Evolutionary conservation across 305 asterid species (phyloP), one percentile per base, ranked within the genome.

Genomic region (Caryopteris hybrid): DNA sequence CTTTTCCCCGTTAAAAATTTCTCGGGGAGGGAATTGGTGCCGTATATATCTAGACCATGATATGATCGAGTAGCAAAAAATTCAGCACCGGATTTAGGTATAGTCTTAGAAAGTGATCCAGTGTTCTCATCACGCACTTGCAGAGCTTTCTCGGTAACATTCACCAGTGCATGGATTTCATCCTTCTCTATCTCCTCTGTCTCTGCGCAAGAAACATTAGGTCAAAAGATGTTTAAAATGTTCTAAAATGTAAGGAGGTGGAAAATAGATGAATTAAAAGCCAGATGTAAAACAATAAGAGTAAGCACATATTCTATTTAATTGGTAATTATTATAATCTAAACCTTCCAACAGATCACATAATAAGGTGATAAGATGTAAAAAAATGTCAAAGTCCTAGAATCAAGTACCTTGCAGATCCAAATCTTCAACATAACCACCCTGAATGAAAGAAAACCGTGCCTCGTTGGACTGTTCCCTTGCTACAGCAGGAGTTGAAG

Each of bases 11-110:
- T 63, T 51, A 84, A 81, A 78, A 81, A 82, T 6, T 84, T 75
- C 70, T 80, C 88, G 0, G 91, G 84, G 0, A 54, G 56, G 47
- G 79, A 57, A 34, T 71, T 73, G 14, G 50, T 60, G 67, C 74
- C 69, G 33, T 80, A 79, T 64, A 88, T 82, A 66, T 92, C 93
- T 22, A 92, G 92, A 56, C 97, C 98, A 3, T 88, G 97, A 75
- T 82, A 88, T 16, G 97, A 81, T 66, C 98, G 86, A 58, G 81
- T 50, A 1, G 91, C 96, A 59, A 92, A 90, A 72, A 54, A 92
- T 74, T 92, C 98, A 7, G 97, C 98, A 47, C 97, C 98, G 2
- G 95, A 79, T 63, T 79, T 88, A 0, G 97, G 88, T 57, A 47
- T 73, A 74, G 79, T 74, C 59, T 74, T 79, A 13, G 68, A 74